Conservation (phyloP, 441 rosid genomes). For the Brassica balearica region DNA sequence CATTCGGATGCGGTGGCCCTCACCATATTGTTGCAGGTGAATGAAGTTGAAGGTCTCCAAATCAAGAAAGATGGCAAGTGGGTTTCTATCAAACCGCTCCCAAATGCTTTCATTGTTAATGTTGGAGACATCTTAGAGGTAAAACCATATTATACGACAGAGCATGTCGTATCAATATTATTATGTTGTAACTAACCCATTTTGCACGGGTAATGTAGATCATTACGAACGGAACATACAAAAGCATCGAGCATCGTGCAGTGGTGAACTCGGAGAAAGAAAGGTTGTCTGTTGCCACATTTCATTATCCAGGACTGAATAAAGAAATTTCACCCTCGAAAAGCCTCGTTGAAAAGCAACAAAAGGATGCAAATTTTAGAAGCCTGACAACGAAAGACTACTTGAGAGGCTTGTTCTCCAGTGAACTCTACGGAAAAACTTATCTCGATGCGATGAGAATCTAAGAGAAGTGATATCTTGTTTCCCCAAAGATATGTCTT, state of each 20-base stretch:
- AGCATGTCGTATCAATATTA: neutral
- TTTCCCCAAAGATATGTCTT: neutral
- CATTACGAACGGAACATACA: conserved; percentile 23
- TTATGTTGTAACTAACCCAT: neutral
- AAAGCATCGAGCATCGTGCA: conserved; percentile 34
- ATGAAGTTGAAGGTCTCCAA: conserved; percentile 43
- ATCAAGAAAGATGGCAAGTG: conserved; percentile 41
- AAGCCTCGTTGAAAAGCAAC: conserved; percentile 13
- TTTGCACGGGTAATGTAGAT: neutral
- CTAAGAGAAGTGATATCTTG: conserved; percentile 12
- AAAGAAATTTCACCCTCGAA: conserved; percentile 14
- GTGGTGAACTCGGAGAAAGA: conserved; percentile 34
- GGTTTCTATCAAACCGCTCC: conserved; percentile 34
- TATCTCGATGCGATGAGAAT: conserved; percentile 38
- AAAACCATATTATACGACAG: neutral
- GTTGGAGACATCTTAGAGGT: conserved; percentile 55
- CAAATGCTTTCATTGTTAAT: conserved; percentile 41
- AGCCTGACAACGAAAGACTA: conserved; percentile 5
- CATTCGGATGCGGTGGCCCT: conserved; percentile 38
- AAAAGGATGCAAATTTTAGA: neutral
- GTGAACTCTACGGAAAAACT: conserved; percentile 30
- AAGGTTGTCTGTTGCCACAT: conserved; percentile 24
- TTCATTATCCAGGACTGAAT: conserved; percentile 8
- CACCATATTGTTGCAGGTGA: conserved; percentile 40
- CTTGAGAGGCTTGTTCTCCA: conserved; percentile 32